A percentile compares a stretch with the other conserved stretches of the same genome.
Evolutionary conservation across 768 basidiomycete genomes (phyloP).

Genomic region (Tylopilus sp.): DNA sequence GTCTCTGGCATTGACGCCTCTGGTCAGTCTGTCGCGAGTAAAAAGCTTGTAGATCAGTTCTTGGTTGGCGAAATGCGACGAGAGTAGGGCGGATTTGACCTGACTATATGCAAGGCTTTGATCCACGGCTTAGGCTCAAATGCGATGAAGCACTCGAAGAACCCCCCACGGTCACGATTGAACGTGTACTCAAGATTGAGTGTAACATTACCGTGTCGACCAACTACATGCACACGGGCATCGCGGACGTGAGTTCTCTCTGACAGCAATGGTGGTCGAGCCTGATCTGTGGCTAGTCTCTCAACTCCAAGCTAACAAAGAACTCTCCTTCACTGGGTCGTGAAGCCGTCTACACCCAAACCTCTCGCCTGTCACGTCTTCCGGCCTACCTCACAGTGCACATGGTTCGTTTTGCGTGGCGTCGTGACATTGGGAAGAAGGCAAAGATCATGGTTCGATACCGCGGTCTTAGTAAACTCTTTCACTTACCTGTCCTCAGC

Average conservation of each 20-base stretch:
- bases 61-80: slow-evolving; percentile 76
- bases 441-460: slow-evolving; percentile 87
- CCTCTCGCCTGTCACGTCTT: slow-evolving; percentile 76
- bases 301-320: slow-evolving; percentile 88
- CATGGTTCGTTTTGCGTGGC: slow-evolving; percentile 96
- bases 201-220: slow-evolving; percentile 88
- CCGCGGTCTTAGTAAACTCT: background rate
- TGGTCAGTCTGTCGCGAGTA: slow-evolving; percentile 32
- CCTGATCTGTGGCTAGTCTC: slow-evolving; percentile 46
- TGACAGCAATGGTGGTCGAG: slow-evolving; percentile 2
- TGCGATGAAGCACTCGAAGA: slow-evolving; percentile 86
- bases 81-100: slow-evolving; percentile 40
- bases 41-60: slow-evolving; percentile 75
- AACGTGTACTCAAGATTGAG: slow-evolving; percentile 83
- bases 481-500: slow-evolving; percentile 37
- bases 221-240: slow-evolving; percentile 86
- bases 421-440: slow-evolving; percentile 85
- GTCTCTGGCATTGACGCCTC: slow-evolving; percentile 46
- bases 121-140: slow-evolving; percentile 49
- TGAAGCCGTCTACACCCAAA: slow-evolving; percentile 77
- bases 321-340: slow-evolving; percentile 74
- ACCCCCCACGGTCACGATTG: slow-evolving; percentile 53
- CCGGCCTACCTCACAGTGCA: slow-evolving; percentile 87
- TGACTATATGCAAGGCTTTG: slow-evolving; percentile 21
- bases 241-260: slow-evolving; percentile 59